These are phyloP conservation scores for Piloderma croceum DNA, from an alignment of 768 basidiomycete species.

Conservation along the genomic window DNA sequence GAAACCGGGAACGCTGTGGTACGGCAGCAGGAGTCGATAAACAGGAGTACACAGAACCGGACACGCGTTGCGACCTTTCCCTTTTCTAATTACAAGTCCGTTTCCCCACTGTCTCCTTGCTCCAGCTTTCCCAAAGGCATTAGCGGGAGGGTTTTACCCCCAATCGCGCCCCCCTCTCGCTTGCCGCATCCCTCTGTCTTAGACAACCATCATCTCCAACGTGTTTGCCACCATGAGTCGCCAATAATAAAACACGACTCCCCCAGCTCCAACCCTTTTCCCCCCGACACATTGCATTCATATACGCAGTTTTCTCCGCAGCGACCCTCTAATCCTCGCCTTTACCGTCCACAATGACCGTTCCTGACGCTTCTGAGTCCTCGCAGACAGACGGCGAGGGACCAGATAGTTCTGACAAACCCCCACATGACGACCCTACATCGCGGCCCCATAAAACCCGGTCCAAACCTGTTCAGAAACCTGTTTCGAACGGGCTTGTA, in stretches of 20 bases:
- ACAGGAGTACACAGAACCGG: too few species aligned
- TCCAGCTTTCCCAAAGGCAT: constrained; percentile 14
- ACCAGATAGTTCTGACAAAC: constrained; percentile 56
- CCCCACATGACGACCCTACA: constrained; percentile 35
- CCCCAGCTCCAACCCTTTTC: constrained; percentile 6
- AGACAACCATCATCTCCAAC: constrained; percentile 17
- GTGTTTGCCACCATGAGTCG: constrained; percentile 32
- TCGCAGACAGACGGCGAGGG: constrained; percentile 51
- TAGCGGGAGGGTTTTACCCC: constrained; percentile 24
- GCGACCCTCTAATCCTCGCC: constrained; percentile 12
- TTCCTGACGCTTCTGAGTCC: constrained; percentile 44
- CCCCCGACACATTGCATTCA: neutral
- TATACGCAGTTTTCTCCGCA: too few species aligned
- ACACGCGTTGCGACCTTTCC: too few species aligned
- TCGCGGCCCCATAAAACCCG: constrained; percentile 7
- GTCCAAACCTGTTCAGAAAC: constrained; percentile 9
- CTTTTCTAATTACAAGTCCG: too few species aligned
- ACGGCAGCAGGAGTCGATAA: too few species aligned
- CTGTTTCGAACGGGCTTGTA: constrained; percentile 8
- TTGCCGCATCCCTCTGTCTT: constrained; percentile 11
- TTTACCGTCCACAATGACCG: constrained; percentile 32
- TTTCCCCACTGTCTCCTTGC: constrained; percentile 2
- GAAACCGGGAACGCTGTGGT: too few species aligned
- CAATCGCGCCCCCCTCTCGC: constrained; percentile 18
- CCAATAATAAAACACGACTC: constrained; percentile 27